Base-by-base conservation (phyloP, 306 rosid species). In the Prunus campanulata region DNA sequence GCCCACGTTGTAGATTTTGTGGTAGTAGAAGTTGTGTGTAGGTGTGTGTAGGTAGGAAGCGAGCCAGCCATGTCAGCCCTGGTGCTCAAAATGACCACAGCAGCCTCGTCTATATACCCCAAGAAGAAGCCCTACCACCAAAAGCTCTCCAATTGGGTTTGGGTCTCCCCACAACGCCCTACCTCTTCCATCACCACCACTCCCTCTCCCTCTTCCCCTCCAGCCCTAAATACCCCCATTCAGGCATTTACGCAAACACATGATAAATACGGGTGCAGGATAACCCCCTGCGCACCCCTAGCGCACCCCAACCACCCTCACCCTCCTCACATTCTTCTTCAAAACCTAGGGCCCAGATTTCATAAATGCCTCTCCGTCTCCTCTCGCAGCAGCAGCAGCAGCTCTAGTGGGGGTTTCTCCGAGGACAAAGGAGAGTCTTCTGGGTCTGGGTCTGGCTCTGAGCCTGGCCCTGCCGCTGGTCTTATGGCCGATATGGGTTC, bases 401-500 rank as follows among this genome's bases (percentile, higher is more conserved):
- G 25, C 35, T 47, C 76, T 29, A 71, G 65, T 16, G 56, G 42
- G 11, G 61, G 50, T 48, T 20, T 65, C 71, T 73, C 67, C 74
- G 79, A 66, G 8, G 63, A 74, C 52, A 78, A 77, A 60, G 87
- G 86, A 16, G 71, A 55, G 44, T 15, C 74, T 74, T 68, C 71
- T 79, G 80, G 69, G 2, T 77, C 85, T 62, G 76, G 68, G 69
- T 77, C 92, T 61, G 87, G 80, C 61, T 70, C 84, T 39, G 55
- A 52, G 57, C 22, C 22, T 19, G 67, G 76, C 12, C 86, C 82
- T 59, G 86, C 83, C 24, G 87, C 80, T 68, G 84, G 85, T 68
- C 16, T 87, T 74, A 86, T 81, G 63, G 76, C 81, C 20, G 85
- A 78, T 39, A 94, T 88, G 81, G 86, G 87, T 80, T 86, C 93